phyloP scores from a whole-genome alignment of 345 rosid genomes.

The Pugionium dolabratum region DNA sequence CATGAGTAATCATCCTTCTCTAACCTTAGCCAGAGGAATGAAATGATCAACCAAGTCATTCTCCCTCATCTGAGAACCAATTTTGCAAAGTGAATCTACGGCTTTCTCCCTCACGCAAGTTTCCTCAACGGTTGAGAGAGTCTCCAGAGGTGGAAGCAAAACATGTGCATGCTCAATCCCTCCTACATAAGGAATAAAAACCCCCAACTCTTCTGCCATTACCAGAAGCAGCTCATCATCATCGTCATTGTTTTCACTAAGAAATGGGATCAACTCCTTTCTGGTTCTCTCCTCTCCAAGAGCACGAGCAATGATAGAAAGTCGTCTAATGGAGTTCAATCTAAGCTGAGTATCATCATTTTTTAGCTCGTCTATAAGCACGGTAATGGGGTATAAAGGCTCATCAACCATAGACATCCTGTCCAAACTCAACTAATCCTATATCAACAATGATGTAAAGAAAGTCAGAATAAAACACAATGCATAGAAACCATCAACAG shows the following conservation, averaged over 20 bases:
- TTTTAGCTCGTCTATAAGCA: conserved; percentile 28
- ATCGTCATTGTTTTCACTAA: conserved; percentile 76
- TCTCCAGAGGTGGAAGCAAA: conserved; percentile 70
- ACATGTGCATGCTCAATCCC: conserved; percentile 68
- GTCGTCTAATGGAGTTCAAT: conserved; percentile 63
- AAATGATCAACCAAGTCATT: too few species aligned
- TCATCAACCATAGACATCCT: conserved; percentile 67
- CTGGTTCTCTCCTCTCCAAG: too few species aligned
- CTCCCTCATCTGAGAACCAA: conserved; percentile 44
- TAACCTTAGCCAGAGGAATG: conserved; percentile 64
- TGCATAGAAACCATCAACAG: too few species aligned
- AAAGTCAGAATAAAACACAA: too few species aligned
- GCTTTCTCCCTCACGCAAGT: conserved; percentile 78
- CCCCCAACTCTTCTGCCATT: conserved; percentile 81
- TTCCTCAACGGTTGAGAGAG: conserved; percentile 66
- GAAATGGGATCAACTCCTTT: conserved; percentile 73
- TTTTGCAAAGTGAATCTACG: conserved; percentile 65
- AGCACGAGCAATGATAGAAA: conserved; percentile 41
- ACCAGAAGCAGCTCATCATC: conserved; percentile 81
- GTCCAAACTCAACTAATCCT: conserved; percentile 1
- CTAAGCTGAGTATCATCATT: conserved; percentile 76
- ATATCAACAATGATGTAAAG: neutral
- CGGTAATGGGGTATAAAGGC: conserved; percentile 79
- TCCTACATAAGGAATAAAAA: conserved; percentile 33
- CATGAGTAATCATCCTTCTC: neutral